Conservation (phyloP, 495 filamentous ascomycete genomes). For the Sordaria brevicollis region DNA sequence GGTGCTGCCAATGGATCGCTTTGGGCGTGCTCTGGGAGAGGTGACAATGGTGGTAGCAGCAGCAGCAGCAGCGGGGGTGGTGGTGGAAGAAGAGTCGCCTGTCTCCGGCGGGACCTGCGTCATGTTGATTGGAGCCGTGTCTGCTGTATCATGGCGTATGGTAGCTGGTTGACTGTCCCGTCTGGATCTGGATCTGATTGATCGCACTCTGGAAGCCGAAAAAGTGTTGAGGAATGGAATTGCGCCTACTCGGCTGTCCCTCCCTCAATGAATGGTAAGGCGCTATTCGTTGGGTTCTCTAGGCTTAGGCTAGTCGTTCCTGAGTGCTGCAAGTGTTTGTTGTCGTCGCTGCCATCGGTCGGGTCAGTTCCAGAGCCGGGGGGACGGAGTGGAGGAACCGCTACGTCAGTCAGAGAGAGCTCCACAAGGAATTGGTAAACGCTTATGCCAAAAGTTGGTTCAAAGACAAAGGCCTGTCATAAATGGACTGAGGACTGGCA, state of each 20-base stretch:
- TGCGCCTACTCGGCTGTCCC: too few species aligned
- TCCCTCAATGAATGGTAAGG: too few species aligned
- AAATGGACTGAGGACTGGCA: background rate
- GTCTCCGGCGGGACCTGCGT: conserved; percentile 32
- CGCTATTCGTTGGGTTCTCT: background rate
- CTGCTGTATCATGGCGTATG: conserved; percentile 18
- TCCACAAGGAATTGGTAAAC: background rate
- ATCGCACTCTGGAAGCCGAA: conserved; percentile 3
- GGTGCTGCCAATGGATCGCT: background rate
- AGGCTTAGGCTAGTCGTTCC: background rate
- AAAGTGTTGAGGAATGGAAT: background rate
- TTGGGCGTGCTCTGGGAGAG: background rate
- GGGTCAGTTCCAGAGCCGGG: background rate
- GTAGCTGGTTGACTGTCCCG: background rate
- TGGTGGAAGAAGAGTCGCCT: conserved; percentile 19
- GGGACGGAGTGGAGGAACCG: background rate
- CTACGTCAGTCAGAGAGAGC: background rate
- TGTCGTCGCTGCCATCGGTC: background rate
- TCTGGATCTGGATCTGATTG: background rate
- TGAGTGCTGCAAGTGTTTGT: background rate
- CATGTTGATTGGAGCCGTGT: conserved; percentile 24
- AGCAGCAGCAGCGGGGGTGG: background rate
- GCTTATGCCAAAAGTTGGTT: background rate
- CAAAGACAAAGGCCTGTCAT: background rate
- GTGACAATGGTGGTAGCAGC: background rate